These are phyloP conservation scores for Meyerozyma carpophila DNA, from an alignment of 1,139 yeast species.

Conservation along the genomic window DNA sequence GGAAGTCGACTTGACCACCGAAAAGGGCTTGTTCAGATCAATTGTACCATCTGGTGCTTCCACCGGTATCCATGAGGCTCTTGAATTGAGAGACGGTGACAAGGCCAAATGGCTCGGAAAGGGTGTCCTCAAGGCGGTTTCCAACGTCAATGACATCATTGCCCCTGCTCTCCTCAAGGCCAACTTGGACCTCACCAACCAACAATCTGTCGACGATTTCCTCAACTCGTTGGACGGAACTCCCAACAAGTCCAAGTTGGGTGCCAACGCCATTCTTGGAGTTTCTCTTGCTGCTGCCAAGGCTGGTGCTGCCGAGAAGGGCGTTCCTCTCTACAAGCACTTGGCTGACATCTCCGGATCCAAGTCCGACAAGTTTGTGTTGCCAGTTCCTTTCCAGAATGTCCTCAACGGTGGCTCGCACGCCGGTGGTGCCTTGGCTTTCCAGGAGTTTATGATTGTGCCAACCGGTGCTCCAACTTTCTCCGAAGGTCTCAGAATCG, in stretches of 20 bases:
- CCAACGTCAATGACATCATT: constrained; percentile 15
- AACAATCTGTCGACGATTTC: constrained; percentile 14
- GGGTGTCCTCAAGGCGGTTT: constrained; percentile 17
- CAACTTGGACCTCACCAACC: constrained; percentile 13
- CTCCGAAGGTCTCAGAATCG: constrained; percentile 91
- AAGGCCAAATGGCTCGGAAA: constrained; percentile 18
- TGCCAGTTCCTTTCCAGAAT: constrained; percentile 96
- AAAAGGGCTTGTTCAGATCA: constrained; percentile 15
- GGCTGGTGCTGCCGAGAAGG: constrained; percentile 18
- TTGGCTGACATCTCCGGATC: constrained; percentile 14
- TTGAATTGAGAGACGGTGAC: constrained; percentile 18
- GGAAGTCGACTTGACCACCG: constrained; percentile 15
- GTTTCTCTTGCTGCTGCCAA: constrained; percentile 17
- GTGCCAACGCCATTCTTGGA: constrained; percentile 18
- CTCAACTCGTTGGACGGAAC: constrained; percentile 17
- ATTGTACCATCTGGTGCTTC: constrained; percentile 18
- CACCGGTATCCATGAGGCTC: constrained; percentile 17
- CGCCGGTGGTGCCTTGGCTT: constrained; percentile 97
- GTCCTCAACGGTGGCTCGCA: constrained; percentile 98
- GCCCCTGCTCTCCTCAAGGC: constrained; percentile 15
- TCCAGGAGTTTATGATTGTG: constrained; percentile 98
- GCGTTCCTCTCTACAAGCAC: constrained; percentile 15
- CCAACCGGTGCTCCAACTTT: constrained; percentile 84
- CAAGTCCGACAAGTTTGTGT: constrained; percentile 59
- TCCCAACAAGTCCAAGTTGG: constrained; percentile 18